Percentiles rank a stretch among this genome's conserved stretches.
Evolutionary conservation across 169 alveolate species (phyloP).

Genomic region (Ichthyophthirius multifiliis): DNA sequence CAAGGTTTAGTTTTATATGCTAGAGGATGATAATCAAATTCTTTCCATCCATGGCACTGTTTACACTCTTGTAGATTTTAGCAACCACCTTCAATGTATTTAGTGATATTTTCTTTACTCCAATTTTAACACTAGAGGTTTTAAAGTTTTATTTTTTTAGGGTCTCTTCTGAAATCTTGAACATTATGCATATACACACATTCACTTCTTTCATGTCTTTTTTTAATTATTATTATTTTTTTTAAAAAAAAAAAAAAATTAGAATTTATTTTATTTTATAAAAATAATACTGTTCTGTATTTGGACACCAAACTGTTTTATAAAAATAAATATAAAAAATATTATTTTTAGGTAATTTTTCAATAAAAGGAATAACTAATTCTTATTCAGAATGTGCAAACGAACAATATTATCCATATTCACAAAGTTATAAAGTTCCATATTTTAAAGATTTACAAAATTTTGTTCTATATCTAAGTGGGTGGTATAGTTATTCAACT

Average conservation of each 20-base stretch:
- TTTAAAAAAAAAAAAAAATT: no score
- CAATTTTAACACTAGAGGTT: constrained; percentile 39
- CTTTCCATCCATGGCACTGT: constrained; percentile 67
- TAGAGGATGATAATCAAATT: constrained; percentile 64
- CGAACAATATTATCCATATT: constrained; percentile 65
- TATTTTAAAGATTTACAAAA: constrained; percentile 50
- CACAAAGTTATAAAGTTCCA: constrained; percentile 20
- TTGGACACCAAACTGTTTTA: constrained; percentile 76
- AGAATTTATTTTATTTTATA: no score
- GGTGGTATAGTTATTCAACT: constrained; percentile 78
- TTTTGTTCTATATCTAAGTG: constrained; percentile 66
- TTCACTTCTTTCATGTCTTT: constrained; percentile 51
- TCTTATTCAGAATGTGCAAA: constrained; percentile 72
- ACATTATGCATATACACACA: constrained; percentile 71
- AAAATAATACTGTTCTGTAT: constrained; percentile 42
- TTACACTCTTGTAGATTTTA: constrained; percentile 42
- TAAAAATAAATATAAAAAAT: constrained; percentile 53
- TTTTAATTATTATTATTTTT: no score
- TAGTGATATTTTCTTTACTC: constrained; percentile 17
- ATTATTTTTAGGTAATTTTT: constrained; percentile 48
- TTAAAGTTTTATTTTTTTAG: constrained; percentile 20
- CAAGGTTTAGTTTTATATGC: constrained; percentile 58
- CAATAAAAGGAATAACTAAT: constrained; percentile 48
- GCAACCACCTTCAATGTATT: constrained; percentile 40
- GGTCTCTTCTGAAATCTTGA: constrained; percentile 67